Percentiles rank a stretch among this genome's conserved stretches.
Evolutionary conservation across 805 yeast genomes (phyloP).

Genomic region (Metschnikowia gelsemii): DNA sequence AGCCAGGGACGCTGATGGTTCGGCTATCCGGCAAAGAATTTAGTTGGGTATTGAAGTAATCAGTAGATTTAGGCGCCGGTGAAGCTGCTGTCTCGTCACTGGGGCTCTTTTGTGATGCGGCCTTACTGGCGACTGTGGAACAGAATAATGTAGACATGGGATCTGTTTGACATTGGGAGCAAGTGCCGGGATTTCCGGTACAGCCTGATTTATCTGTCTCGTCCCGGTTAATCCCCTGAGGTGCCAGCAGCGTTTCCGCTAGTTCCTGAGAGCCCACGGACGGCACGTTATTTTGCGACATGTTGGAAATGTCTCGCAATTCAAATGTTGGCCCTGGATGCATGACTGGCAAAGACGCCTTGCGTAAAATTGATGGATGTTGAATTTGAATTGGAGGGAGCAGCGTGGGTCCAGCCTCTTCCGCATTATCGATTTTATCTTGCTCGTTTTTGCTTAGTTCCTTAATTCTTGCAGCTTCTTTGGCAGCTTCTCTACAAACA

Average conservation of each 20-base stretch:
- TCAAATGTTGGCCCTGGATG: slow-evolving; percentile 66
- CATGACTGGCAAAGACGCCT: slow-evolving; percentile 49
- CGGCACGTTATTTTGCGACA: slow-evolving; percentile 40
- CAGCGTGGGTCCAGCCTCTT: slow-evolving; percentile 29
- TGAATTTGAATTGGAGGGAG: slow-evolving; percentile 44
- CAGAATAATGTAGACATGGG: slow-evolving; percentile 89
- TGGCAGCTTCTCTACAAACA: slow-evolving; percentile 79
- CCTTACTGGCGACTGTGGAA: slow-evolving; percentile 71
- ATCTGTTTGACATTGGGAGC: slow-evolving; percentile 77
- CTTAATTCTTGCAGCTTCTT: slow-evolving; percentile 45
- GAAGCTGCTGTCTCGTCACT: slow-evolving; percentile 2
- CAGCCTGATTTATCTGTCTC: slow-evolving; percentile 47
- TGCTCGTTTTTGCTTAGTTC: slow-evolving; percentile 23
- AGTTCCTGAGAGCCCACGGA: slow-evolving; percentile 23
- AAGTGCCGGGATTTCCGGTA: slow-evolving; percentile 87
- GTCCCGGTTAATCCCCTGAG: slow-evolving; percentile 3
- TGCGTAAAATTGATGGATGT: slow-evolving; percentile 26
- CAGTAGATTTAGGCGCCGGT: slow-evolving; percentile 6
- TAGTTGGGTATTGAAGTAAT: slow-evolving; percentile 6
- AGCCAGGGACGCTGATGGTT: slow-evolving; percentile 1
- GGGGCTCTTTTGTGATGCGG: slow-evolving; percentile 23
- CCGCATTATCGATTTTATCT: slow-evolving; percentile 28
- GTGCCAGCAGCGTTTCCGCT: background rate
- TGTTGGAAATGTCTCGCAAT: slow-evolving; percentile 44
- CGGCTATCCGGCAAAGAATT: background rate